Evolutionary conservation across 768 basidiomycete genomes (phyloP).

Genomic region (Boletus coccyginus): DNA sequence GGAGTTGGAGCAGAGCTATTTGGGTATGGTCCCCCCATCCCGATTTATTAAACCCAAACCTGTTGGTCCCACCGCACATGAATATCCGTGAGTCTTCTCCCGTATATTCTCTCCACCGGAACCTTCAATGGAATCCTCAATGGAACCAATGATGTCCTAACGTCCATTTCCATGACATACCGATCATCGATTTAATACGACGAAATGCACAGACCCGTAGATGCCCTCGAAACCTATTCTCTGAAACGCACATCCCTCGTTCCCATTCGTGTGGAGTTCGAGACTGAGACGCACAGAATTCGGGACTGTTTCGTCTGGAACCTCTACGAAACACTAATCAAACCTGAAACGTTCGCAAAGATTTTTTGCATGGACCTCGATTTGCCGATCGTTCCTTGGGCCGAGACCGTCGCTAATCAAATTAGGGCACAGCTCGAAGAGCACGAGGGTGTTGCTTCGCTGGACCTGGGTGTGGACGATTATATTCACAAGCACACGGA

Average conservation of each 20-base stretch:
- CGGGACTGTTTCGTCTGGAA: conserved; percentile 98
- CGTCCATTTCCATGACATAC: conserved; percentile 16
- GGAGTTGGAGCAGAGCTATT: conserved; percentile 83
- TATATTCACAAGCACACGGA: conserved; percentile 14
- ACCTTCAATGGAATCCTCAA: neutral
- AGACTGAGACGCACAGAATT: conserved; percentile 86
- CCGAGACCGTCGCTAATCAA: conserved; percentile 76
- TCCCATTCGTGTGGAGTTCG: conserved; percentile 94
- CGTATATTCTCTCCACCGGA: conserved; percentile 1
- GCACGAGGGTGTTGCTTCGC: conserved; percentile 73
- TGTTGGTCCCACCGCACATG: conserved; percentile 60
- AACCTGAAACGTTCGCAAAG: conserved; percentile 80
- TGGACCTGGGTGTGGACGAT: conserved; percentile 59
- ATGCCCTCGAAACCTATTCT: conserved; percentile 64
- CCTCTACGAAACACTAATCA: conserved; percentile 80
- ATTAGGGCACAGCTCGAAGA: conserved; percentile 93
- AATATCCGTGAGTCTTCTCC: conserved; percentile 63
- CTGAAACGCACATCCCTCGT: conserved; percentile 56
- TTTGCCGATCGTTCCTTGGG: conserved; percentile 63
- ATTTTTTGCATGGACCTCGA: conserved; percentile 90
- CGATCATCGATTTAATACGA: conserved; percentile 18
- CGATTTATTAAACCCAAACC: conserved; percentile 66
- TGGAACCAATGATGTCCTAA: conserved; percentile 3
- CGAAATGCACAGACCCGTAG: conserved; percentile 49
- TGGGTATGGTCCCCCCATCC: conserved; percentile 81